Base-by-base conservation (phyloP, 2,329 filamentous ascomycete genomes). In the Fusarium sublunatum region DNA sequence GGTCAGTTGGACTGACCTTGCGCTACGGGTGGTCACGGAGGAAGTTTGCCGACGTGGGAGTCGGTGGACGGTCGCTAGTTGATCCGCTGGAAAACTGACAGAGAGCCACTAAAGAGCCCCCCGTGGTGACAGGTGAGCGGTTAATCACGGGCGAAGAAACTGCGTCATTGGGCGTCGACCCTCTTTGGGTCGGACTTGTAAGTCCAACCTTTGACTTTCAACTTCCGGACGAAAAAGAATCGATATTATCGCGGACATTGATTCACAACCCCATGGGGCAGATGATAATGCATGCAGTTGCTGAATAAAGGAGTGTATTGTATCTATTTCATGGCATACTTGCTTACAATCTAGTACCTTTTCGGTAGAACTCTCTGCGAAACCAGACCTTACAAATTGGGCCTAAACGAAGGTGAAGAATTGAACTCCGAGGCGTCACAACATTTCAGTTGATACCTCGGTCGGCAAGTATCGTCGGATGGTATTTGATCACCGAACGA, bases 11-110 rank as follows among this genome's bases (percentile, higher is more conserved):
- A 32, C 57, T 58, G 47, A 60, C 43, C 49, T 64, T 58, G 53
- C 63, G 61, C 67, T 70, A 71, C 69, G 69, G 69, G 68, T 65
- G 69, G 57, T 64, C 65, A 69, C 69, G 69, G 69, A 67, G 65
- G 61, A 58, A 65, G 50, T 64, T 46, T 66, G 58, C 69, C 69
- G 69, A 68, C 19, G 19, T 19, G 19, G 19, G 56, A 53, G 47
- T 47, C 50, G 43, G 38, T 35, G 46, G 5, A 15, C 65, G 69
- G 69, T 31, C 58, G 40, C 48, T 68, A 58, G 52, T 68, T 71
- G 59, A 59, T 71, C 69, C 69, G 69, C 52, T 22, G 1, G 10
- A 12, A 39, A 31, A 6, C 25, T 3, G 6, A 24, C 11, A 28
- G 38, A 36, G 22, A 41, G 34, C 63, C 64, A 67, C 51, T 66